Evolutionary conservation across 306 rosid genomes (phyloP).

Genomic region (Ormosia semicastrata): DNA sequence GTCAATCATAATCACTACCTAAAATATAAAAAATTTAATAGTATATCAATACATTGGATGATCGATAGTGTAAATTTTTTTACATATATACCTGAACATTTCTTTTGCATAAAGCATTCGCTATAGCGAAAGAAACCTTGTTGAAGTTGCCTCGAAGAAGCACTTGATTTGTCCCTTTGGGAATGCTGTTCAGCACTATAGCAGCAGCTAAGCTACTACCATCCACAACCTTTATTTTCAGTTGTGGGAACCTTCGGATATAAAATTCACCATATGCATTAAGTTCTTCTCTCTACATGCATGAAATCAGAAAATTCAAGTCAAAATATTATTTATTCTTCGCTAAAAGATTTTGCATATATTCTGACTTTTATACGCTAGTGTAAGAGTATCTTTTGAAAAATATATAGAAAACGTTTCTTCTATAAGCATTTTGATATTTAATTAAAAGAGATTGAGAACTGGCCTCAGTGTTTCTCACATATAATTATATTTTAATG

Average conservation of each 20-base stretch:
- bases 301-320: background rate
- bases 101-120: constrained; percentile 21
- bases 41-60: no score
- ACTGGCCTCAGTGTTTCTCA: no score
- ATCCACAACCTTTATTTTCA: constrained; percentile 50
- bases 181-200: constrained; percentile 48
- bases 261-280: constrained; percentile 47
- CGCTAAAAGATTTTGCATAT: background rate
- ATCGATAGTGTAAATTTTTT: no score
- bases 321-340: background rate
- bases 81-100: constrained; percentile 39
- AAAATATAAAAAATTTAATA: no score
- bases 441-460: background rate
- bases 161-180: constrained; percentile 54
- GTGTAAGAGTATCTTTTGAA: background rate
- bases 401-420: background rate
- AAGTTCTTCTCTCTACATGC: constrained; percentile 32
- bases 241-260: constrained; percentile 32
- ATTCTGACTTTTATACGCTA: background rate
- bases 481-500: no score
- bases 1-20: background rate
- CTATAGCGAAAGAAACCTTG: constrained; percentile 17
- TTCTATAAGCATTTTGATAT: background rate
- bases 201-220: constrained; percentile 55
- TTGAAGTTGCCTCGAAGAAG: constrained; percentile 55